phyloP scores from a whole-genome alignment of 108 stramenopile genomes.

The Nannochloropsis granulata region DNA sequence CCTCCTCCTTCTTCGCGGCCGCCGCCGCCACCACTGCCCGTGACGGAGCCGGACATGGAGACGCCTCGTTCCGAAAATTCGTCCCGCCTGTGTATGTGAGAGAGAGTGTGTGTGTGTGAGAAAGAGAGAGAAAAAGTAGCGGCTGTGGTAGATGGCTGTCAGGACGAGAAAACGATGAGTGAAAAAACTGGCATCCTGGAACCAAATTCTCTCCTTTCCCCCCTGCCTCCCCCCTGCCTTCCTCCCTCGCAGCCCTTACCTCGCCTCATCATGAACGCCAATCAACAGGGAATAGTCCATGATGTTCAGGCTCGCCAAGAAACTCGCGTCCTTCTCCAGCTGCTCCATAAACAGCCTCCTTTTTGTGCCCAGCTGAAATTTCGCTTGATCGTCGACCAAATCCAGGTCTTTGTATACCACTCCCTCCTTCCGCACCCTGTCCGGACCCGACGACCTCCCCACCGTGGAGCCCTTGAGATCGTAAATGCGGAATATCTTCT shows the following conservation, averaged over 20 bases:
- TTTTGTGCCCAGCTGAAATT: slow-evolving; percentile 24
- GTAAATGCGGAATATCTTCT: slow-evolving; percentile 31
- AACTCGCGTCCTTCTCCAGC: slow-evolving; percentile 12
- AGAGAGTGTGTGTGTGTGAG: too few relatives aligned
- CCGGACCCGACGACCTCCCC: slow-evolving; percentile 19
- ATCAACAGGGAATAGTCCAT: slow-evolving; percentile 38
- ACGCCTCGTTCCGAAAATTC: background rate
- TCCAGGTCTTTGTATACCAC: slow-evolving; percentile 38
- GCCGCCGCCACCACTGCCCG: background rate
- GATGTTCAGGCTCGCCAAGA: slow-evolving; percentile 33
- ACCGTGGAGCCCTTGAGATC: slow-evolving; percentile 38
- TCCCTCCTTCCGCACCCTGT: slow-evolving; percentile 24
- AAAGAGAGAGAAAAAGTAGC: too few relatives aligned
- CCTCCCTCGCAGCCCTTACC: background rate
- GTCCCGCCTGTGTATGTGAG: background rate
- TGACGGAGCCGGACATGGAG: background rate
- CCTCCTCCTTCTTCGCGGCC: background rate
- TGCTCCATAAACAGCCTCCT: slow-evolving; percentile 18
- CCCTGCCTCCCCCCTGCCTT: background rate
- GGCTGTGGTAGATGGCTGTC: too few relatives aligned
- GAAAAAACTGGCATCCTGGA: too few relatives aligned
- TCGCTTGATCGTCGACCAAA: slow-evolving; percentile 13
- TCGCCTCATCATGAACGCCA: slow-evolving; percentile 8
- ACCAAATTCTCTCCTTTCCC: background rate
- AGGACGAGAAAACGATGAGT: too few relatives aligned